Conservation (phyloP, 139 green algal genomes). For the Edaphochlamys debaryana region DNA sequence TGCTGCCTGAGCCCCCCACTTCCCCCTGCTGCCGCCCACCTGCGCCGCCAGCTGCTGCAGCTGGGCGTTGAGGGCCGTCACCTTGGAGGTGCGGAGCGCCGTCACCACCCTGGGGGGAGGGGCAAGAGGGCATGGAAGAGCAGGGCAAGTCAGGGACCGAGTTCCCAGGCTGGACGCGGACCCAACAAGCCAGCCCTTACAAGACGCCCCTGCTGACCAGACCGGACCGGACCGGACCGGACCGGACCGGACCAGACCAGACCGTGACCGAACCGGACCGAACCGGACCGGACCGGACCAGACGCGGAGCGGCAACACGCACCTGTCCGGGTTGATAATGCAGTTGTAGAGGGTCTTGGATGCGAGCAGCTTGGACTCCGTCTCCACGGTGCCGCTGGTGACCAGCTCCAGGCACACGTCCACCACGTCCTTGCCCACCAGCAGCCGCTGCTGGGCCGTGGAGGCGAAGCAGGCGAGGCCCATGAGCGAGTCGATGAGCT, state of each 20-base stretch:
- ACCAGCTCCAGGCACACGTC: constrained; percentile 35
- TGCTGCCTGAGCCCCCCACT: neutral
- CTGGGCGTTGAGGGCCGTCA: neutral
- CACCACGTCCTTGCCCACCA: constrained; percentile 19
- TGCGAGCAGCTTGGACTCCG: constrained; percentile 12
- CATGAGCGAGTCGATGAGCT: constrained; percentile 29
- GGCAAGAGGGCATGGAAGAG: neutral
- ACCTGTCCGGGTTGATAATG: too few relatives aligned
- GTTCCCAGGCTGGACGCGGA: too few relatives aligned
- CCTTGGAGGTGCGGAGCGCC: constrained; percentile 10
- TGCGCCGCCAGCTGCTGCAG: constrained; percentile 31
- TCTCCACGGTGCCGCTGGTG: neutral
- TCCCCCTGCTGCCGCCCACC: too few relatives aligned
- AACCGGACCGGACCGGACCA: too few relatives aligned
- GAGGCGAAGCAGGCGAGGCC: neutral
- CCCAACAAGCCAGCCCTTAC: too few relatives aligned
- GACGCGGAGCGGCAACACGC: too few relatives aligned
- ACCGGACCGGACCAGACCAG: too few relatives aligned
- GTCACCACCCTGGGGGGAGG: neutral
- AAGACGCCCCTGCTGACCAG: too few relatives aligned
- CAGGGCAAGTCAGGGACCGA: too few relatives aligned
- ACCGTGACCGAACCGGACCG: too few relatives aligned
- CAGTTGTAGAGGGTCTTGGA: constrained; percentile 19
- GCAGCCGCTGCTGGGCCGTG: neutral
- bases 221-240: too few relatives aligned